Percentiles rank a stretch among this genome's conserved stretches.
These are phyloP conservation scores for Silybum marianum DNA, from an alignment of 129 eudicot species.

Conservation along the genomic window DNA sequence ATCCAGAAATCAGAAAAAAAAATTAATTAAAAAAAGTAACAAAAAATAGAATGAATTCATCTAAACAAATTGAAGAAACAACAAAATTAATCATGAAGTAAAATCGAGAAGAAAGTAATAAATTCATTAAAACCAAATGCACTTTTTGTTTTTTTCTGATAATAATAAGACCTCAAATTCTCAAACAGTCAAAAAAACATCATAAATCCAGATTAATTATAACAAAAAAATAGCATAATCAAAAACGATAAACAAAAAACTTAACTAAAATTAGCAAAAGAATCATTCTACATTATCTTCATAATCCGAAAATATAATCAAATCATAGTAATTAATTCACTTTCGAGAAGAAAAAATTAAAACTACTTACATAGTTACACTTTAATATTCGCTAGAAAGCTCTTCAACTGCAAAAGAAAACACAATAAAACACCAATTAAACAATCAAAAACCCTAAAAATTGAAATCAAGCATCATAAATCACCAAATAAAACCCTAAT, in stretches of 20 bases:
- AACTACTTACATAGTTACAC: conserved; percentile 5
- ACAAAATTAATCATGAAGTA: background rate
- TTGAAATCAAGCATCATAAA: background rate
- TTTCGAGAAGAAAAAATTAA: background rate
- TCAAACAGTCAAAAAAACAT: background rate
- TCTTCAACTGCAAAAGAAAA: conserved; percentile 27
- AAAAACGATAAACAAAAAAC: background rate
- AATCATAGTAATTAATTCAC: background rate
- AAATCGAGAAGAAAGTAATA: background rate
- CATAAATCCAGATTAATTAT: conserved; percentile 18
- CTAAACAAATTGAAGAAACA: background rate
- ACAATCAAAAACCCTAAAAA: conserved; percentile 15
- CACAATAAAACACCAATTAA: background rate
- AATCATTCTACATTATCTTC: conserved; percentile 18
- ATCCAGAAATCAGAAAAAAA: background rate
- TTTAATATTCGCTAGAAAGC: conserved; percentile 21
- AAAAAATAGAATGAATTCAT: background rate
- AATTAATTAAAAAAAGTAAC: background rate
- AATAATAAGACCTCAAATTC: background rate
- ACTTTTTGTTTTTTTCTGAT: background rate
- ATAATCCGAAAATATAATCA: background rate
- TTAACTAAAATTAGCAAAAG: conserved; percentile 17
- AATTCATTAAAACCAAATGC: background rate
- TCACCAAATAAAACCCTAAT: conserved; percentile 1
- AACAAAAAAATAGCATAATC: background rate